Percentiles rank a stretch among this genome's conserved stretches.
These are phyloP conservation scores for Pseudopithomyces maydicus DNA, from an alignment of 2,329 filamentous ascomycete species.

Conservation along the genomic window DNA sequence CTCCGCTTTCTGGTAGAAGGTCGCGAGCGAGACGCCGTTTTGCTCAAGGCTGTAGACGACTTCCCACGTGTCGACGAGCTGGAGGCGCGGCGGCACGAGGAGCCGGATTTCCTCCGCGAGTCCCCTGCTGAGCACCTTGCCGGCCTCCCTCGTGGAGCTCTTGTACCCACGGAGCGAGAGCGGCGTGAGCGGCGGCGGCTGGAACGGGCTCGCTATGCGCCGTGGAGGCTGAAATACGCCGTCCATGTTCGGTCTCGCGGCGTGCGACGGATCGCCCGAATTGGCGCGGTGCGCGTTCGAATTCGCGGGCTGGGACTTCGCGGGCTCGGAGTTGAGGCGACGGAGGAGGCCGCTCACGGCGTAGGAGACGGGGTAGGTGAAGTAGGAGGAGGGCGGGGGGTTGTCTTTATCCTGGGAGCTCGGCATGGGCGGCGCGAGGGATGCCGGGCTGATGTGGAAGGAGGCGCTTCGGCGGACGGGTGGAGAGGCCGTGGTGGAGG, in stretches of 20 bases:
- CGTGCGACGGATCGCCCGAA: conserved; percentile 22
- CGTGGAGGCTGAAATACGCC: conserved; percentile 65
- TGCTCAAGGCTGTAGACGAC: conserved; percentile 89
- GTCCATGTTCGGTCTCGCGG: conserved; percentile 53
- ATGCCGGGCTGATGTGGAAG: conserved; percentile 10
- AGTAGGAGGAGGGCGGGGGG: conserved; percentile 47
- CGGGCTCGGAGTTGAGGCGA: conserved; percentile 52
- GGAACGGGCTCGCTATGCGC: conserved; percentile 76
- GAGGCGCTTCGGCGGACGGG: neutral
- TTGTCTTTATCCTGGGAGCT: conserved; percentile 14
- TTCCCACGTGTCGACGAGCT: conserved; percentile 85
- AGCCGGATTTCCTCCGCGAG: conserved; percentile 93
- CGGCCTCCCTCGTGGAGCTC: conserved; percentile 62
- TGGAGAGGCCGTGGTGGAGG: conserved; percentile 8
- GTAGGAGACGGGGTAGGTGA: conserved; percentile 56
- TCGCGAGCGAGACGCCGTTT: conserved; percentile 84
- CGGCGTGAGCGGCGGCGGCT: conserved; percentile 86
- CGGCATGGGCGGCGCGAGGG: conserved; percentile 30
- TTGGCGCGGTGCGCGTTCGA: conserved; percentile 14
- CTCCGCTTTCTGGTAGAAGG: conserved; percentile 81
- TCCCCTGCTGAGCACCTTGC: conserved; percentile 70
- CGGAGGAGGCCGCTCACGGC: conserved; percentile 54
- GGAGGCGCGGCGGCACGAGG: conserved; percentile 82
- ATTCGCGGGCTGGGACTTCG: conserved; percentile 2
- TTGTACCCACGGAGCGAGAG: conserved; percentile 72